Conservation (phyloP, 148 eudicot species). For the Rhododendron kiyosumense region DNA sequence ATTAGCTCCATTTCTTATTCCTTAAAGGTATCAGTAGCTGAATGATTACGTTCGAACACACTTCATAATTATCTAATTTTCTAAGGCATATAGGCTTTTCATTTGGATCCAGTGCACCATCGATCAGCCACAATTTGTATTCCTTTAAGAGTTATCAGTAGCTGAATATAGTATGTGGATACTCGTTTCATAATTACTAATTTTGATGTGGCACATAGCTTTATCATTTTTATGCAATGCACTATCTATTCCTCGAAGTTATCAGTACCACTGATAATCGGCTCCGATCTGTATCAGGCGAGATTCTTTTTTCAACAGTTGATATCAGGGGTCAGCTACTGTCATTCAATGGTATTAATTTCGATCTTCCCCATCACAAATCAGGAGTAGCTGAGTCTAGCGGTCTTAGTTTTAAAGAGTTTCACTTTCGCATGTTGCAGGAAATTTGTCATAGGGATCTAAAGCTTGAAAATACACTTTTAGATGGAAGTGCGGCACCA, state of each 20-base stretch:
- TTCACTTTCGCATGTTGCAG: constrained; percentile 26
- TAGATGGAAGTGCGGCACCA: constrained; percentile 65
- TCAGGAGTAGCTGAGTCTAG: not conserved
- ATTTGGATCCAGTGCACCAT: not conserved
- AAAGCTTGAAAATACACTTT: constrained; percentile 63
- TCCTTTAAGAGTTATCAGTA: not conserved
- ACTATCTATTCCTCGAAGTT: not conserved
- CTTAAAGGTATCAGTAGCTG: not conserved
- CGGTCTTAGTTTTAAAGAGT: not conserved
- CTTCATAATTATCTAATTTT: not conserved
- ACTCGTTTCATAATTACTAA: not conserved
- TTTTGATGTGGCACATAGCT: not conserved
- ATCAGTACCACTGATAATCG: not conserved
- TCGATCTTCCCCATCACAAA: not conserved
- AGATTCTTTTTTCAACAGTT: constrained; percentile 64
- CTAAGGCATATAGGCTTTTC: not conserved
- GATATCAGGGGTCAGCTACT: constrained; percentile 64
- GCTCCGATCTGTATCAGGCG: constrained; percentile 26
- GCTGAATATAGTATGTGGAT: not conserved
- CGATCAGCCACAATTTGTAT: not conserved
- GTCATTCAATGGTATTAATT: constrained; percentile 48
- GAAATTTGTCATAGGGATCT: constrained; percentile 67
- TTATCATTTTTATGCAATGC: not conserved
- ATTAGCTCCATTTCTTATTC: not conserved
- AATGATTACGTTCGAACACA: not conserved